A percentile compares a stretch with the other conserved stretches of the same genome.
These are phyloP conservation scores for Ceratocystis albifundus DNA, from an alignment of 2,329 filamentous ascomycete species.

Conservation along the genomic window DNA sequence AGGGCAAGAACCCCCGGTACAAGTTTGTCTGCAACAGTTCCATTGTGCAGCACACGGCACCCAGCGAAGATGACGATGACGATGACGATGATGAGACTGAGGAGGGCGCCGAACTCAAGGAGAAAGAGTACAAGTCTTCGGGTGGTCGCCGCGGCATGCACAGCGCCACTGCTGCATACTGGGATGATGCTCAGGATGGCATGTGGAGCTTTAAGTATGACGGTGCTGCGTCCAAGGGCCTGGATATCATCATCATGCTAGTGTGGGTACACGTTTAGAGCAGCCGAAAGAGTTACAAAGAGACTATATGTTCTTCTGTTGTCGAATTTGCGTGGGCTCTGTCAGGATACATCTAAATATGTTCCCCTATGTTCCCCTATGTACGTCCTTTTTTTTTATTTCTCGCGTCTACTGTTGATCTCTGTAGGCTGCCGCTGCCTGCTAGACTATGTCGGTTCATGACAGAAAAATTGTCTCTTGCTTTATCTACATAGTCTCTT, in stretches of 20 bases:
- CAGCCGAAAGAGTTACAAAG: constrained; percentile 4
- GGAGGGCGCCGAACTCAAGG: constrained; percentile 41
- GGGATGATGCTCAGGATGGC: constrained; percentile 82
- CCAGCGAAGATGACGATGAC: constrained; percentile 41
- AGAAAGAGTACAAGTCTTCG: constrained; percentile 55
- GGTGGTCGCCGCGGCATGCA: constrained; percentile 85
- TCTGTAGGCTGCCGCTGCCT: neutral
- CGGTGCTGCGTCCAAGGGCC: constrained; percentile 51
- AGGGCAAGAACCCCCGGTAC: constrained; percentile 49
- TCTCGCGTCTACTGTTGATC: neutral
- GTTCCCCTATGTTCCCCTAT: neutral
- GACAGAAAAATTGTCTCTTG: neutral
- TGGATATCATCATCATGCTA: constrained; percentile 59
- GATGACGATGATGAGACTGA: constrained; percentile 44
- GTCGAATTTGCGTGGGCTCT: neutral
- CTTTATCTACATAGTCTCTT: neutral
- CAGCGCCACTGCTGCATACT: constrained; percentile 72
- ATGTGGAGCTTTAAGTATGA: constrained; percentile 87
- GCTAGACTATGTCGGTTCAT: neutral
- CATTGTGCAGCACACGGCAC: constrained; percentile 84
- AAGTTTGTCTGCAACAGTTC: constrained; percentile 98
- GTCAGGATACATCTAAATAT: neutral
- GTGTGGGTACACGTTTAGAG: constrained; percentile 64
- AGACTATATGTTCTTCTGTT: constrained; percentile 6
- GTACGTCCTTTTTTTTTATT: neutral